Base-by-base conservation (phyloP, 257 asterid genomes). In the Cordia subcordata region DNA sequence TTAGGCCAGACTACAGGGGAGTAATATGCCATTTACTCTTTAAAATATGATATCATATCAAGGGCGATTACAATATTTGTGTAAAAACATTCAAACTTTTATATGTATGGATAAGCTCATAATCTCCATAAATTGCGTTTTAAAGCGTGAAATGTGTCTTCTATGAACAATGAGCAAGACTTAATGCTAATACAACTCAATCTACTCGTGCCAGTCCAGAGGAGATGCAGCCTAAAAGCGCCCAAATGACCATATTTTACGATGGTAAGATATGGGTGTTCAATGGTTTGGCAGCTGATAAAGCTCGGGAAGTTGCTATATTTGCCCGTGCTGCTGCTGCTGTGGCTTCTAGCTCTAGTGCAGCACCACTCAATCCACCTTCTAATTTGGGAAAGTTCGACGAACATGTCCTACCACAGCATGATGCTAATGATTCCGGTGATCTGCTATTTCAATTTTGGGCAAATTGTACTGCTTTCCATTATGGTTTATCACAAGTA, bases 241-340 rank as follows among this genome's bases (percentile, higher is more conserved):
- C 85, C 17, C 92, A 77, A 18, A 51, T 88, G 86, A 88, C 96
- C 10, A 83, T 88, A 21, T 88, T 88, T 62, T 88, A 85, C 66
- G 82, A 68, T 5, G 93, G 88, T 32, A 63, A 61, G 66, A 85
- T 88, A 20, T 57, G 84, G 33, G 93, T 85, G 55, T 85, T 83
- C 55, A 83, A 83, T 32, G 86, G 79, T 59, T 81, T 66, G 59
- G 72, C 95, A 3, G 71, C 80, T 14, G 78, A 81, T 17, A 85
- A 72, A 63, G 90, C 75, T 12, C 58, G 67, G 57, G 86, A 86
- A 50, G 68, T 85, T 11, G 54, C 85, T 68, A 46, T 69, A 0
- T 69, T 79, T 65, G 96, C 96, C 42, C 55, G 15, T 14, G 17
- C 45, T 46, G 61, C 55, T 18, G 39, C 38, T 46, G 72, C 66